phyloP scores from a whole-genome alignment of 1,284 basidiomycete genomes.

The Ceratobasidium sp. region DNA sequence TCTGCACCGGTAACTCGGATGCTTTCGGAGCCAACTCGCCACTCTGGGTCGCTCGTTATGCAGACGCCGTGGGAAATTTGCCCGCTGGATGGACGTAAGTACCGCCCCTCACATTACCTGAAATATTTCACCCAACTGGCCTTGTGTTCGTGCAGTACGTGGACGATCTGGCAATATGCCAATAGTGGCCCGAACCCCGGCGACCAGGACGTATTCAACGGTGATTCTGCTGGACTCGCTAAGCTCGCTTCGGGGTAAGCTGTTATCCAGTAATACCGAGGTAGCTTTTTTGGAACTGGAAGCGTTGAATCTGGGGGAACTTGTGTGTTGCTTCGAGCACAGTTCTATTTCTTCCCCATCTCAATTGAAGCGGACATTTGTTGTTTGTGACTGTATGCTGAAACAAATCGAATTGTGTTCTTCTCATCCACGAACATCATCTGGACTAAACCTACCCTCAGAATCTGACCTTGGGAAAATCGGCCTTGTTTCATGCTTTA shows the following conservation, averaged over 20 bases:
- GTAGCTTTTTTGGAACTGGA: neutral
- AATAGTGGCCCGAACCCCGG: conserved; percentile 68
- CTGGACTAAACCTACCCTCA: neutral
- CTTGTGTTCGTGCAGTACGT: conserved; percentile 46
- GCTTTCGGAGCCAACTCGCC: conserved; percentile 67
- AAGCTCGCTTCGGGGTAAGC: conserved; percentile 39
- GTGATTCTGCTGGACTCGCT: conserved; percentile 35
- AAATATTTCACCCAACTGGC: neutral
- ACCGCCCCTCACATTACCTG: neutral
- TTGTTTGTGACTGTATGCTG: neutral
- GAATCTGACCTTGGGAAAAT: neutral
- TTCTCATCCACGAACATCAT: neutral
- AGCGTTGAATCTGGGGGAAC: neutral
- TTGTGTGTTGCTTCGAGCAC: conserved; percentile 19
- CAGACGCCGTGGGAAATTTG: conserved; percentile 64
- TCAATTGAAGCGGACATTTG: conserved; percentile 9
- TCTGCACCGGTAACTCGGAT: conserved; percentile 59
- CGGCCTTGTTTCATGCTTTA: no score
- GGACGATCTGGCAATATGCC: conserved; percentile 75
- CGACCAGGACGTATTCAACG: conserved; percentile 56
- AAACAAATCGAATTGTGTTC: neutral
- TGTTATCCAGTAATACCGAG: no score
- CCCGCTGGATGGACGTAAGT: conserved; percentile 67
- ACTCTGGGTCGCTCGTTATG: conserved; percentile 71
- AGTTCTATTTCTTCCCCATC: neutral